Evolutionary conservation across 2,329 filamentous ascomycete genomes (phyloP).

Genomic region (Ophiosphaerella narmari): DNA sequence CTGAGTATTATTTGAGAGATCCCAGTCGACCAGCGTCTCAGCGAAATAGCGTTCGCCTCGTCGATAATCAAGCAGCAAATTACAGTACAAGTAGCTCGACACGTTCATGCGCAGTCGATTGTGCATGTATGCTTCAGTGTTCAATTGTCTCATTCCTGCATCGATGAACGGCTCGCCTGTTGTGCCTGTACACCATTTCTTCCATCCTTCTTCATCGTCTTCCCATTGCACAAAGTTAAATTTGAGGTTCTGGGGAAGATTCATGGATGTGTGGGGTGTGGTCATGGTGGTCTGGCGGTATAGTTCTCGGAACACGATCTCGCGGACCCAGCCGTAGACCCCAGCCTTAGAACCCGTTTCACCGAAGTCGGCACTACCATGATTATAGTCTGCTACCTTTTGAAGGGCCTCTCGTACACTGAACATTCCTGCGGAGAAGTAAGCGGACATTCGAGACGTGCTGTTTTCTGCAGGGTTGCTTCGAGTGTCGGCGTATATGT

Average conservation of each 20-base stretch:
- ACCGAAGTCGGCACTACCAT: slow-evolving; percentile 50
- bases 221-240: slow-evolving; percentile 59
- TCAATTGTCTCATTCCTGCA: slow-evolving; percentile 58
- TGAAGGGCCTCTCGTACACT: slow-evolving; percentile 53
- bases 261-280: slow-evolving; percentile 56
- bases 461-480: slow-evolving; percentile 49
- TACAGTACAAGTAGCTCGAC: slow-evolving; percentile 53
- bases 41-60: slow-evolving; percentile 58
- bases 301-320: slow-evolving; percentile 57
- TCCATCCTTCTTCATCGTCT: slow-evolving; percentile 50
- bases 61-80: slow-evolving; percentile 56
- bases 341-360: slow-evolving; percentile 43
- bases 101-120: slow-evolving; percentile 59
- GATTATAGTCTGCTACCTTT: slow-evolving; percentile 49
- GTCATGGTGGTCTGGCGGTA: slow-evolving; percentile 55
- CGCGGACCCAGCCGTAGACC: slow-evolving; percentile 54
- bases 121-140: slow-evolving; percentile 57
- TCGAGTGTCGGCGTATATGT: slow-evolving; percentile 49
- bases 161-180: slow-evolving; percentile 58
- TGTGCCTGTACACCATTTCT: slow-evolving; percentile 12
- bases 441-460: slow-evolving; percentile 50
- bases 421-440: slow-evolving; percentile 54
- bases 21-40: slow-evolving; percentile 55
- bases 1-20: slow-evolving; percentile 57
- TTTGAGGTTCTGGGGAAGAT: slow-evolving; percentile 57